phyloP scores from a whole-genome alignment of 1,139 yeast species.

The Hyphopichia fennica region DNA sequence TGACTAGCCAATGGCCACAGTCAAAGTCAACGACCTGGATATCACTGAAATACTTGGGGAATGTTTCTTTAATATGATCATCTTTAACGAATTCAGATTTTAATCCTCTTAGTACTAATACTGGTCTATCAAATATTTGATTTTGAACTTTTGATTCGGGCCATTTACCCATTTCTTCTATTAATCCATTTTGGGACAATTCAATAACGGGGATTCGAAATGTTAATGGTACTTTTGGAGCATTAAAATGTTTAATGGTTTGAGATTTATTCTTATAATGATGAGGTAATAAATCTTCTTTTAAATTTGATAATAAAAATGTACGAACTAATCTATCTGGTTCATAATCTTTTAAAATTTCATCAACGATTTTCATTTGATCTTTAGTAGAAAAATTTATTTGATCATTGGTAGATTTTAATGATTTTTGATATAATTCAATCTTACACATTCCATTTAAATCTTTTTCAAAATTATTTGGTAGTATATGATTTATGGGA shows the following conservation, averaged over 20 bases:
- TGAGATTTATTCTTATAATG: constrained; percentile 1
- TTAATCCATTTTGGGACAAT: constrained; percentile 25
- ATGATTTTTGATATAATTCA: constrained; percentile 13
- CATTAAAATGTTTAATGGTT: not conserved
- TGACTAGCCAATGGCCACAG: constrained; percentile 48
- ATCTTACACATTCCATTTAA: constrained; percentile 35
- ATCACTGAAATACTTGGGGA: constrained; percentile 34
- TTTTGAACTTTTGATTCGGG: constrained; percentile 28
- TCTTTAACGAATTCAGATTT: constrained; percentile 39
- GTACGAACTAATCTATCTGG: constrained; percentile 21
- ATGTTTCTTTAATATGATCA: constrained; percentile 22
- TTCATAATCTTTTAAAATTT: constrained; percentile 21
- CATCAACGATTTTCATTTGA: constrained; percentile 13
- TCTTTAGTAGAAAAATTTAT: not conserved
- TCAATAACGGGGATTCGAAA: constrained; percentile 27
- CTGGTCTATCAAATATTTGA: constrained; percentile 32
- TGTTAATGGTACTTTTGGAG: constrained; percentile 1
- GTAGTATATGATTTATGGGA: constrained; percentile 34
- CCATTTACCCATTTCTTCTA: constrained; percentile 38
- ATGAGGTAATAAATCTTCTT: constrained; percentile 3
- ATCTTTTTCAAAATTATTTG: constrained; percentile 21
- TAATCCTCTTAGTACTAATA: constrained; percentile 42
- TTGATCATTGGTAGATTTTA: too few relatives aligned
- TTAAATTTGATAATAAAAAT: constrained; percentile 31
- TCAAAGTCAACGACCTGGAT: constrained; percentile 29